Evolutionary conservation across 2,329 filamentous ascomycete genomes (phyloP).

Genomic region (Fusarium sp.): DNA sequence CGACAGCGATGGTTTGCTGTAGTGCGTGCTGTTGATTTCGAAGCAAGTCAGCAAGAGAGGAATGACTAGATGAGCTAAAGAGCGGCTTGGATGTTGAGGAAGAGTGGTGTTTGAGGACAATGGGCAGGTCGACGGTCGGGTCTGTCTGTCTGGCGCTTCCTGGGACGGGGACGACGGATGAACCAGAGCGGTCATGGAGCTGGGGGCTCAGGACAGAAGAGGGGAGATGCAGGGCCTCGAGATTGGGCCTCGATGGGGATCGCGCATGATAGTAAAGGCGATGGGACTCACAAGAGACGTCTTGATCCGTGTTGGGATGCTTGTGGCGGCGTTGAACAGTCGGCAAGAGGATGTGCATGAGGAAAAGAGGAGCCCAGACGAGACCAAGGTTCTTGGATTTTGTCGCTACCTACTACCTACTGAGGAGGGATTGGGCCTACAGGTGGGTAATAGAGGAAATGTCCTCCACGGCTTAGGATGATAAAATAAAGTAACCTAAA

Average conservation of each 20-base stretch:
- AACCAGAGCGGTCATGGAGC: constrained; percentile 38
- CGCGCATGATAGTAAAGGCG: constrained; percentile 50
- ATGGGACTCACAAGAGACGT: constrained; percentile 54
- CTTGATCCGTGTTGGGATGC: constrained; percentile 48
- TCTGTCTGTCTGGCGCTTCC: constrained; percentile 41
- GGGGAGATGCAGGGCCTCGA: constrained; percentile 40
- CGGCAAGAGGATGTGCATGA: constrained; percentile 55
- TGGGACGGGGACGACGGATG: constrained; percentile 43
- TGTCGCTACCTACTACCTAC: constrained; percentile 50
- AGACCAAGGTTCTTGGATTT: constrained; percentile 53
- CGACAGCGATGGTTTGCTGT: constrained; percentile 22
- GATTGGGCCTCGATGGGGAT: constrained; percentile 48
- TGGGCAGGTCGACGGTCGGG: constrained; percentile 29
- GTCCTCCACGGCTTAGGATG: neutral
- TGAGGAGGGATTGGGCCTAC: constrained; percentile 1
- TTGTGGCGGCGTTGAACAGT: constrained; percentile 50
- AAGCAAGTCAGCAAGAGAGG: constrained; percentile 40
- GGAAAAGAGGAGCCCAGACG: constrained; percentile 57
- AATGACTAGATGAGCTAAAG: constrained; percentile 1
- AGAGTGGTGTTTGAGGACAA: constrained; percentile 18
- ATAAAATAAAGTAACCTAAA: neutral
- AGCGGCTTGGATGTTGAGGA: constrained; percentile 23
- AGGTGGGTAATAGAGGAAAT: neutral
- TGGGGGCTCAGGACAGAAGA: constrained; percentile 39
- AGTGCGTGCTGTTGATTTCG: constrained; percentile 16